Conservation (phyloP, 2,329 filamentous ascomycete species). For the Arthroderma sp. region DNA sequence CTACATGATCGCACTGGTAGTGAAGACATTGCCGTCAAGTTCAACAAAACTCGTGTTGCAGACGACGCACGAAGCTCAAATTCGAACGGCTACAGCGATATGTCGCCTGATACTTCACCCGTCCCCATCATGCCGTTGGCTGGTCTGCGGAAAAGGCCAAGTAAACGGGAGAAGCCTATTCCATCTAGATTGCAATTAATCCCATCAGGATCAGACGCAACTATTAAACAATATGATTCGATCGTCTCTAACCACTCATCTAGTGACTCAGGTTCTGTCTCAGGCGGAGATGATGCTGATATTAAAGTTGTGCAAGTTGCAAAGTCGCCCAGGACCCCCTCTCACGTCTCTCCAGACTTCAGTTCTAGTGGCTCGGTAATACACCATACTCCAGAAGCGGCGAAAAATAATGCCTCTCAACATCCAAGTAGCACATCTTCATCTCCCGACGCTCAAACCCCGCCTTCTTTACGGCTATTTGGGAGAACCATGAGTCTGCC, state of each 20-base stretch:
- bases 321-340: slow-evolving; percentile 18
- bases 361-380: slow-evolving; percentile 21
- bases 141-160: neutral
- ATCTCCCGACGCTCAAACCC: neutral
- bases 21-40: neutral
- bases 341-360: slow-evolving; percentile 17
- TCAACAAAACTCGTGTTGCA: neutral
- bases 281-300: neutral
- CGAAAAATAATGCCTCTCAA: neutral
- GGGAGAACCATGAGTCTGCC: slow-evolving; percentile 27
- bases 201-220: neutral
- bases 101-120: neutral
- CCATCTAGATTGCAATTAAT: neutral
- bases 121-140: neutral
- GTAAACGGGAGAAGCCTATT: neutral
- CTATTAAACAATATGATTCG: neutral
- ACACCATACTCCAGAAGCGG: neutral
- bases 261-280: neutral
- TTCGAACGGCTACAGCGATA: neutral
- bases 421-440: neutral
- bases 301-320: slow-evolving; percentile 16
- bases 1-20: neutral
- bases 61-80: neutral
- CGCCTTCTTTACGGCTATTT: slow-evolving; percentile 7
- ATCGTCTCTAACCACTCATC: neutral